phyloP scores from a whole-genome alignment of 1,139 yeast species.

The Eremothecium coryli region DNA sequence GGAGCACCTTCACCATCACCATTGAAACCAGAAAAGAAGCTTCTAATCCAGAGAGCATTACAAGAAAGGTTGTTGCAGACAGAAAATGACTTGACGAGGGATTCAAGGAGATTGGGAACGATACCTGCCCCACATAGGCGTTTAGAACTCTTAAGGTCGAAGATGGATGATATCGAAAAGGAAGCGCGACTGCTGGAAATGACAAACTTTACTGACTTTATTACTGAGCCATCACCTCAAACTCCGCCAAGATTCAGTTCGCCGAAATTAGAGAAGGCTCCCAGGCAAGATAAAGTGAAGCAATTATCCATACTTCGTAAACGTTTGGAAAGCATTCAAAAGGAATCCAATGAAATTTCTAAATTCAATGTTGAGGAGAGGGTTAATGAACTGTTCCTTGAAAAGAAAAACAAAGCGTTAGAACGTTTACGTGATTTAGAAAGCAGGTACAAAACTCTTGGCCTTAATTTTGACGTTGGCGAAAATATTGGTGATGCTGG shows the following conservation, averaged over 20 bases:
- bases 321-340: conserved; percentile 52
- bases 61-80: conserved; percentile 34
- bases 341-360: conserved; percentile 65
- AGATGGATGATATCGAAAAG: conserved; percentile 77
- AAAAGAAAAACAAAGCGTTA: conserved; percentile 55
- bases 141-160: conserved; percentile 64
- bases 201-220: conserved; percentile 58
- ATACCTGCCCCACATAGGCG: conserved; percentile 64
- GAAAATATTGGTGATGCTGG: background rate
- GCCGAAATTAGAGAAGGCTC: conserved; percentile 10
- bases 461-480: conserved; percentile 40
- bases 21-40: conserved; percentile 23
- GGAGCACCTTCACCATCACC: conserved; percentile 10
- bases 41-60: conserved; percentile 29
- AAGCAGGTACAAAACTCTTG: conserved; percentile 49
- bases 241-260: conserved; percentile 14
- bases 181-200: conserved; percentile 83
- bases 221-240: conserved; percentile 7
- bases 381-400: conserved; percentile 47
- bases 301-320: conserved; percentile 46
- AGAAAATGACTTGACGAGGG: conserved; percentile 22
- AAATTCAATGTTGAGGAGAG: conserved; percentile 45
- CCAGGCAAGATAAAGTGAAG: conserved; percentile 29
- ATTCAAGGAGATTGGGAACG: conserved; percentile 34
- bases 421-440: conserved; percentile 60